Evolutionary conservation across 805 yeast genomes (phyloP), one percentile per base, ranked within the genome.

Genomic region (Schwanniomyces sp.): DNA sequence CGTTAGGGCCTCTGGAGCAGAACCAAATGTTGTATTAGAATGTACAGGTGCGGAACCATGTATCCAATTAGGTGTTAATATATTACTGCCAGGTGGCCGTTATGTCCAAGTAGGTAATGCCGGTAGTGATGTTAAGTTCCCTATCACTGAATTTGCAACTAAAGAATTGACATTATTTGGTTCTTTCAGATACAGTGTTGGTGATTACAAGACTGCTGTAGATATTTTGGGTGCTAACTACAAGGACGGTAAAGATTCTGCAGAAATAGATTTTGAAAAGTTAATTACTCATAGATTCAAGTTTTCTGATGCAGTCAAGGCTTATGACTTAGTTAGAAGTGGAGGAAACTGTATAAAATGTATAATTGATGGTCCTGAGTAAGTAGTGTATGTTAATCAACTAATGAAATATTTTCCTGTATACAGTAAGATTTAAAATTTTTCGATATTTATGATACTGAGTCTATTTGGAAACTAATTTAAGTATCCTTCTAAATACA

Each of bases 91-190:
- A 29, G 90, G 88, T 47, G 96, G 96, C 18, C 73, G 83, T 43
- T 83, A 76, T 57, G 90, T 88, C 29, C 96, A 88, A 67, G 92
- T 88, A 29, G 97, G 96, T 38, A 87, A 87, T 82, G 92, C 95
- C 24, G 80, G 78, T 38, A 84, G 81, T 37, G 74, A 79, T 40
- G 76, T 88, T 50, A 75, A 76, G 48, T 85, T 90, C 78, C 96
- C 96, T 47, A 80, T 90, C 57, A 80, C 87, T 7, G 81, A 76
- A 50, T 70, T 89, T 46, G 80, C 84, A 39, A 80, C 79, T 52
- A 85, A 82, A 58, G 96, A 90, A 64, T 64, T 87, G 50, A 73
- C 78, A 1, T 73, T 86, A 55, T 81, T 77, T 57, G 96, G 96
- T 18, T 80, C 85, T 37, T 88, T 89, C 78, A 80, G 97, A 65